Base-by-base conservation (phyloP, 495 filamentous ascomycete genomes). In the Hamigera avellanea region DNA sequence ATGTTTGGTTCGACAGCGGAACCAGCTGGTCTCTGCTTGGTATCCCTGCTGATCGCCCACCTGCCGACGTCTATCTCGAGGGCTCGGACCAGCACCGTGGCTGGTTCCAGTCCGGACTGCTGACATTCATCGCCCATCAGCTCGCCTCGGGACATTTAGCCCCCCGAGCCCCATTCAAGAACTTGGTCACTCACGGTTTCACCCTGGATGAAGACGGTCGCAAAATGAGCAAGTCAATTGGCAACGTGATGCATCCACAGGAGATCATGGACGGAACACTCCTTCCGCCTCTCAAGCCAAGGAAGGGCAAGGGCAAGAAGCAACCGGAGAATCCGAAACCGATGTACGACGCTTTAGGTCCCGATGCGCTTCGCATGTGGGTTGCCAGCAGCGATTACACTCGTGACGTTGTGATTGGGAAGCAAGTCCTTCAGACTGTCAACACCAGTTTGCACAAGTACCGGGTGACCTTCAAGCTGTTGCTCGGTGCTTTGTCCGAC, bases 1-100 rank as follows among this genome's bases (percentile, higher is more conserved):
- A 99, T 59, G 91, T 99, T 15, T 99, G 91, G 91, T 96, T 96
- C 49, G 91, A 99, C 56, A 95, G 89, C 45, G 91, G 91, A 5
- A 95, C 84, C 34, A 95, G 83, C 52, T 99, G 91, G 91, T 79
- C 86, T 0, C 63, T 69, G 33, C 65, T 79, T 17, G 46, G 61
- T 31, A 29, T 43, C 12, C 51, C 50, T 30, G 26, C 19, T 2
- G 42, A 76, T 36, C 57, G 61, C 19, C 64, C 69, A 14, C 70
- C 76, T 15, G 84, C 86, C 1, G 88, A 96, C 53, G 69, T 95
- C 19, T 96, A 94, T 50, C 69, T 96, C 4, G 91, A 99, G 64
- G 91, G 91, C 17, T 80, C 76, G 2, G 91, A 99, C 54, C 91
- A 99, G 49, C 89, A 95, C 53, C 82, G 91, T 27, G 91, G 91